Percentiles rank a stretch among this genome's conserved stretches.
phyloP scores from a whole-genome alignment of 2,329 filamentous ascomycete genomes.

The Orbilia quercus region DNA sequence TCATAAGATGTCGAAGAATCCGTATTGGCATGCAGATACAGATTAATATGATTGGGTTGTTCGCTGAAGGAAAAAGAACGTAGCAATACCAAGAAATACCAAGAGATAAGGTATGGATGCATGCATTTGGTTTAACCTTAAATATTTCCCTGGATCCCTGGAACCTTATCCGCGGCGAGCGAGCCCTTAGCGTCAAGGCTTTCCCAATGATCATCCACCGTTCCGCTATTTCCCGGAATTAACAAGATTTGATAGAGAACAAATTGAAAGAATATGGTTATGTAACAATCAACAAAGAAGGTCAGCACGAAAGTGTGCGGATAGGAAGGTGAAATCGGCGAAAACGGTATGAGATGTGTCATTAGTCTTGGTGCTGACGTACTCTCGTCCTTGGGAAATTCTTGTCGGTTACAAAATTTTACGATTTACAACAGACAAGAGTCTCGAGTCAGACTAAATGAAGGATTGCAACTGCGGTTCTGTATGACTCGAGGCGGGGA shows the following conservation, averaged over 20 bases:
- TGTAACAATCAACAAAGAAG: no score
- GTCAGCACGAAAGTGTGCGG: no score
- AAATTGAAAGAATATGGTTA: no score
- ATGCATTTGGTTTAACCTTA: slow-evolving; percentile 50
- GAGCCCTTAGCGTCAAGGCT: not conserved
- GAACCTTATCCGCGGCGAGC: slow-evolving; percentile 45
- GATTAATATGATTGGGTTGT: slow-evolving; percentile 11
- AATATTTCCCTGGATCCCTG: slow-evolving; percentile 36
- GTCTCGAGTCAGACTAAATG: slow-evolving; percentile 30
- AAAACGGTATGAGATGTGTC: no score
- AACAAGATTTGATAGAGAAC: no score
- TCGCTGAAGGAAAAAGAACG: slow-evolving; percentile 21
- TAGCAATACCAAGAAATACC: slow-evolving; percentile 35
- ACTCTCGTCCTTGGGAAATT: not conserved
- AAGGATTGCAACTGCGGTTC: slow-evolving; percentile 5
- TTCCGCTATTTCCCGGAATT: slow-evolving; percentile 41
- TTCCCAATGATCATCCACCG: slow-evolving; percentile 7
- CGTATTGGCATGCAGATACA: slow-evolving; percentile 9
- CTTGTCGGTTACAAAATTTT: not conserved
- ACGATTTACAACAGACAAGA: not conserved
- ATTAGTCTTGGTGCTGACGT: no score
- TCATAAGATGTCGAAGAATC: slow-evolving; percentile 17
- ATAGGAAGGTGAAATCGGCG: not conserved
- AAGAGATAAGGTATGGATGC: slow-evolving; percentile 49
- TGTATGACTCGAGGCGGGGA: slow-evolving; percentile 33